Conservation (phyloP, 495 filamentous ascomycete genomes). For the Aspergillus saccharolyticus region DNA sequence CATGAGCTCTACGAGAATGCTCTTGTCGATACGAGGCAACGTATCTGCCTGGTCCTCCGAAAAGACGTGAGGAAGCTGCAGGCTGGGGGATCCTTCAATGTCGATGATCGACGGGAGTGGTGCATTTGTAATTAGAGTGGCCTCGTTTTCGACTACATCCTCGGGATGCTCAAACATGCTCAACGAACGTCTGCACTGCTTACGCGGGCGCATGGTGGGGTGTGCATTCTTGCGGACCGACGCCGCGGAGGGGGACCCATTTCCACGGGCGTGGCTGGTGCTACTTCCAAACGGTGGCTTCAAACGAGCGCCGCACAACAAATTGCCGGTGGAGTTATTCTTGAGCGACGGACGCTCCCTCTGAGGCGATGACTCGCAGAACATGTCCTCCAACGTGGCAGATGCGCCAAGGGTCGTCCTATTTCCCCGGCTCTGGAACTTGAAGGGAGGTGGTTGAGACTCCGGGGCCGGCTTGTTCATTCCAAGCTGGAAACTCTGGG, state of each 20-base stretch:
- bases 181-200: constrained; percentile 82
- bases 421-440: constrained; percentile 59
- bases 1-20: constrained; percentile 76
- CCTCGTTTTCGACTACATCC: constrained; percentile 71
- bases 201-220: constrained; percentile 70
- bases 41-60: constrained; percentile 74
- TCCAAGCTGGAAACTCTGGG: constrained; percentile 38
- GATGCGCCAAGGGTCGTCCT: constrained; percentile 50
- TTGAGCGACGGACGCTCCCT: constrained; percentile 49
- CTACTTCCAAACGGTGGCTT: constrained; percentile 55
- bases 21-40: constrained; percentile 79
- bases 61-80: constrained; percentile 77
- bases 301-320: constrained; percentile 50
- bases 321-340: constrained; percentile 27
- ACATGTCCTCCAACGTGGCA: constrained; percentile 72
- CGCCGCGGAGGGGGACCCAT: constrained; percentile 65
- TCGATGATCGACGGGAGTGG: constrained; percentile 71
- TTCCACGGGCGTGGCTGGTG: constrained; percentile 47
- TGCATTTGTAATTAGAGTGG: constrained; percentile 46
- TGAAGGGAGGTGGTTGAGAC: constrained; percentile 65
- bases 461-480: constrained; percentile 42
- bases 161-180: constrained; percentile 96
- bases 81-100: constrained; percentile 62
- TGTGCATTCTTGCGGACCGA: constrained; percentile 69
- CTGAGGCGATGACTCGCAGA: constrained; percentile 71